These are phyloP conservation scores for Penicillium maclennaniae DNA, from an alignment of 495 filamentous ascomycete species.

Conservation along the genomic window DNA sequence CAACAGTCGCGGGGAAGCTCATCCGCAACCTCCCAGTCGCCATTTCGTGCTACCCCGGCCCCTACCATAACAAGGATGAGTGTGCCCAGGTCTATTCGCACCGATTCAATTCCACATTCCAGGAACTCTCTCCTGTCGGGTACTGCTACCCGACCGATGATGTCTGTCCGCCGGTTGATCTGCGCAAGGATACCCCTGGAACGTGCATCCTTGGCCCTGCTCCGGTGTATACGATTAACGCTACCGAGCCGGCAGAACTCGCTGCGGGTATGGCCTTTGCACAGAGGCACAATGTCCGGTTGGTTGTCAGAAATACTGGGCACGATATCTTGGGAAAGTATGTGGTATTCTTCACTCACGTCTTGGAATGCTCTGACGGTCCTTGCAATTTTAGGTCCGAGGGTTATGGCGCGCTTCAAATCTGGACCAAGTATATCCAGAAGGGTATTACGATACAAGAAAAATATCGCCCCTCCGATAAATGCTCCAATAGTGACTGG, in stretches of 20 bases:
- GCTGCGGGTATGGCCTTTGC: conserved; percentile 44
- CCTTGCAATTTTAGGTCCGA: conserved; percentile 19
- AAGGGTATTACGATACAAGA: conserved; percentile 28
- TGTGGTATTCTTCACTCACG: conserved; percentile 34
- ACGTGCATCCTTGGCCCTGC: conserved; percentile 15
- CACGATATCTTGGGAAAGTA: conserved; percentile 41
- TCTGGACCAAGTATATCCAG: conserved; percentile 37
- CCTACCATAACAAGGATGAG: conserved; percentile 18
- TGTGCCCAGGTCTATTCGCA: conserved; percentile 26
- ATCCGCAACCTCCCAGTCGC: conserved; percentile 50
- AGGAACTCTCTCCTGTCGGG: conserved; percentile 25
- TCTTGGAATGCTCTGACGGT: conserved; percentile 8
- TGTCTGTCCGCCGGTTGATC: conserved; percentile 28
- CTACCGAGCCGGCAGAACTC: conserved; percentile 23
- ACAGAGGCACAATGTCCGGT: conserved; percentile 48
- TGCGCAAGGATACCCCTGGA: conserved; percentile 31
- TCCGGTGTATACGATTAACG: conserved; percentile 31
- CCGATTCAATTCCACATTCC: conserved; percentile 27
- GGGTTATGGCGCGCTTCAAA: conserved; percentile 33
- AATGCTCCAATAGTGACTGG: conserved; percentile 20
- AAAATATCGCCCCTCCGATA: conserved; percentile 13
- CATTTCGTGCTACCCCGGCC: conserved; percentile 50
- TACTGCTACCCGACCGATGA: conserved; percentile 29
- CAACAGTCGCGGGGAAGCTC: conserved; percentile 46
- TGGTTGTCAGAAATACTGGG: conserved; percentile 60